Evolutionary conservation across 371 early-diverging fungal species (phyloP), one percentile per base, ranked within the genome.

Genomic region (Apophysomyces variabilis): DNA sequence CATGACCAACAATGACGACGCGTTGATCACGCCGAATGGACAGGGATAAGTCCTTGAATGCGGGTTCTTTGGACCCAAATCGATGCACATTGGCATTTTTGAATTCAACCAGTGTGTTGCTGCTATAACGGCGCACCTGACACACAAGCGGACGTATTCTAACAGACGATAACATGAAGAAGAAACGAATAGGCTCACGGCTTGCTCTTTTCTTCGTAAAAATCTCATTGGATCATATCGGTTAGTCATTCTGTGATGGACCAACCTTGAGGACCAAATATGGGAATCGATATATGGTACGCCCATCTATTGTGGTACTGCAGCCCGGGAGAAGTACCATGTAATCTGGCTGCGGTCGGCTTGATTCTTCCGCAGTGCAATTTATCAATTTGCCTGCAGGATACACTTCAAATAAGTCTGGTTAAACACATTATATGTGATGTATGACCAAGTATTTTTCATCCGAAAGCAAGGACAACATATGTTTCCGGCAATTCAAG

Each of bases 1-100:
- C 78, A 47, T 77, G 72, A 3, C 84, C 84, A 16, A 77, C 75
- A 72, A 83, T 77, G 16, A 80, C 84, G 41, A 75, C 46, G 12
- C 73, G 74, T 18, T 83, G 72, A 7, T 71, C 63, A 6, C 71
- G 57, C 8, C 69, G 62, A 58, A 83, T 62, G 1, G 50, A 59
- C 38, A 80, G 65, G 3, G 75, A 65, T 38, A 83, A 68, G 36
- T 80, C 62, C 47, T 75, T 71, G n/a, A 83, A 73, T 11, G 67
- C 75, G 18, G 81, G 84, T 47, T 76, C 66, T 14, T 68, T 66
- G 13, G 37, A 57, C 14, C 83, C 83, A 46, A 73, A 74, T 7
- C 83, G 76, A 62, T 75, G 63, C 0, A 83, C 68, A 37, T 71
- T 60, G 5, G 80, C 83, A 58, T 83, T 67, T 21, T 73, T 69